Base-by-base conservation (phyloP, 257 asterid species). In the Capsicum baccatum region DNA sequence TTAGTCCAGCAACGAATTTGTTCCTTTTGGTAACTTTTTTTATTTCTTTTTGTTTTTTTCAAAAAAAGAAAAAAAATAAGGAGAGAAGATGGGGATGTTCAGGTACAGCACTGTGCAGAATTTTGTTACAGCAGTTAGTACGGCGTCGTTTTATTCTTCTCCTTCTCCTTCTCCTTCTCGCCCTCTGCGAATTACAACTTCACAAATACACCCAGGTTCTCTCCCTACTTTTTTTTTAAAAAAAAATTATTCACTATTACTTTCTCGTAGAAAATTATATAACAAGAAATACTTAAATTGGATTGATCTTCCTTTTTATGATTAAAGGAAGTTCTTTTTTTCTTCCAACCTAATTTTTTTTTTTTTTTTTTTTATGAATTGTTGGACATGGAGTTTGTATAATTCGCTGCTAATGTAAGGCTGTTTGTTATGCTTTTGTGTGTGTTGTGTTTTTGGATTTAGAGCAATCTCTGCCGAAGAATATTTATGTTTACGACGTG, bases 201-300 rank as follows among this genome's bases (percentile, higher is more conserved):
- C 80, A 52, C 62, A 10, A 50, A 44, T 9, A 39, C 44, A 39
- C 44, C 15, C 85, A 83, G 85, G 85, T 83, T 54, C 69, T 69
- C 81, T 83, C 70, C 33, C 70, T 83, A 5, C 62, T 55, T 66
- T 52, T 39, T 39, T 81, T 13, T 81, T 6, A 1, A 26, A 26
- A 26, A 26, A 26, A 26, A 26, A n/a, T 48, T 11, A 48, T 26
- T 48, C 44, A 11, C 50, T 50, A 1, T 56, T 33, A 33, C 71
- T 64, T 33, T 76, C 10, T 48, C 13, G 12, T 48, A 19, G 2
- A 21, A 17, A 47, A 12, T n/a, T 10, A 42, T 17, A 10, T 4
- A 35, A 35, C 21, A 15, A 68, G 0, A 8, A 12, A 8, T 76
- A 76, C 7, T 76, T 76, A 76, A 26, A 26, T 63, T 14, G 47